phyloP scores from a whole-genome alignment of 148 eudicot species.

The Rhododendron kiyosumense region DNA sequence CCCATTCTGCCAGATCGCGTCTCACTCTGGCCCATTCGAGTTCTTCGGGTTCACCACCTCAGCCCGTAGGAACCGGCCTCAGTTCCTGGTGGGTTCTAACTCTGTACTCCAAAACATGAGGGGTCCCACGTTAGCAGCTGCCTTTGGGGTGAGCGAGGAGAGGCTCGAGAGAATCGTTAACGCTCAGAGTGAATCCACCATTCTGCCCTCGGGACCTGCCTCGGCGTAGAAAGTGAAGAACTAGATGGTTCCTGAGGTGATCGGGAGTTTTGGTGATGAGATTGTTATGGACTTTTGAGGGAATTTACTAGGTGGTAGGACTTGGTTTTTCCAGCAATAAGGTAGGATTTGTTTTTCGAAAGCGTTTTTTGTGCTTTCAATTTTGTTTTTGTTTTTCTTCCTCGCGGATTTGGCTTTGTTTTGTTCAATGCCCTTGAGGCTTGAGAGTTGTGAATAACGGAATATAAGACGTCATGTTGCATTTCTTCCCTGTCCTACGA shows the following conservation, averaged over 20 bases:
- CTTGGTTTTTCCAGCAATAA: background rate
- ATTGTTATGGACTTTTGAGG: slow-evolving; percentile 17
- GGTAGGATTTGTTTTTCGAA: background rate
- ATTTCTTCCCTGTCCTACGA: background rate
- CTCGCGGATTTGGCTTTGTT: background rate
- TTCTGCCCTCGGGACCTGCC: too few species aligned
- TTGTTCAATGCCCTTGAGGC: background rate
- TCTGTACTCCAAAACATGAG: too few species aligned
- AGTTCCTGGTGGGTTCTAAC: too few species aligned
- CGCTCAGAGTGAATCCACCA: too few species aligned
- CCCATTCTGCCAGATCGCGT: too few species aligned
- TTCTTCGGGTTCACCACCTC: too few species aligned
- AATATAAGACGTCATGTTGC: background rate
- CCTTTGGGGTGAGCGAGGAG: too few species aligned
- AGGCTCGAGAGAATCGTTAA: too few species aligned
- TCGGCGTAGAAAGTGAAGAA: too few species aligned
- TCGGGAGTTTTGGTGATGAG: slow-evolving; percentile 15
- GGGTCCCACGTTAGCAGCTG: too few species aligned
- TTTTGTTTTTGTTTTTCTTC: background rate
- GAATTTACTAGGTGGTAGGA: background rate
- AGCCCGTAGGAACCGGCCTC: too few species aligned
- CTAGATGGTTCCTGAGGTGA: background rate
- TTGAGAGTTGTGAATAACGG: background rate
- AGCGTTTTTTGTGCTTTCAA: background rate
- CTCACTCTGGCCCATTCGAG: too few species aligned